Evolutionary conservation across 768 basidiomycete species (phyloP), one percentile per base, ranked within the genome.

Genomic region (Daedaleopsis nitida): DNA sequence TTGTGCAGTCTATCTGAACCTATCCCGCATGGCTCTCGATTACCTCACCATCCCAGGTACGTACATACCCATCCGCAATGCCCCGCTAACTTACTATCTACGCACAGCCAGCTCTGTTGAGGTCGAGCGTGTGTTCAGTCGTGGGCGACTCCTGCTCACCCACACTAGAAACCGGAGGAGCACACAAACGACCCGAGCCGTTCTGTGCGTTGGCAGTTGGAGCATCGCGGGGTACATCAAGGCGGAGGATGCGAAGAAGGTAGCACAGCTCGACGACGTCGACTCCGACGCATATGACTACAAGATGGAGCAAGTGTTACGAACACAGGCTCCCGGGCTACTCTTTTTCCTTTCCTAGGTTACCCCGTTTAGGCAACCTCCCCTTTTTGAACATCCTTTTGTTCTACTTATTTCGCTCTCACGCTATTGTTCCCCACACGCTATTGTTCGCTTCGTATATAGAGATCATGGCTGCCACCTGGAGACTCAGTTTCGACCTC

Each of bases 231-330:
- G 27, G 27, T 32, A 32, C 7, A 7, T 32, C 4, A 3, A 32
- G 27, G 3, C 27, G 4, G 27, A 32, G 4, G 72, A 75, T 64
- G 45, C 75, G 14, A 23, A 35, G 19, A 43, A 21, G 8, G 64
- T 60, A 0, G 52, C 59, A 1, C 39, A 43, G 27, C 27, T 32
- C 27, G 27, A 32, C 27, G 62, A 65, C 24, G 56, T 55, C 8
- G 58, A 65, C 6, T 39, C 66, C 35, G 53, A 50, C 14, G 39
- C 52, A 14, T 47, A 42, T 9, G 61, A 35, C 58, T 60, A 17
- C 66, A 60, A 58, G 62, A 66, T 60, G 48, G 43, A 32, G n/a
- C n/a, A n/a, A n/a, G n/a, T n/a, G n/a, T n/a, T n/a, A n/a, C n/a
- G n/a, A n/a, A n/a, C n/a, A n/a, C n/a, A n/a, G n/a, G n/a, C n/a